These are phyloP conservation scores for Pseudevernia furfuracea DNA, from an alignment of 495 filamentous ascomycete species.

Conservation along the genomic window DNA sequence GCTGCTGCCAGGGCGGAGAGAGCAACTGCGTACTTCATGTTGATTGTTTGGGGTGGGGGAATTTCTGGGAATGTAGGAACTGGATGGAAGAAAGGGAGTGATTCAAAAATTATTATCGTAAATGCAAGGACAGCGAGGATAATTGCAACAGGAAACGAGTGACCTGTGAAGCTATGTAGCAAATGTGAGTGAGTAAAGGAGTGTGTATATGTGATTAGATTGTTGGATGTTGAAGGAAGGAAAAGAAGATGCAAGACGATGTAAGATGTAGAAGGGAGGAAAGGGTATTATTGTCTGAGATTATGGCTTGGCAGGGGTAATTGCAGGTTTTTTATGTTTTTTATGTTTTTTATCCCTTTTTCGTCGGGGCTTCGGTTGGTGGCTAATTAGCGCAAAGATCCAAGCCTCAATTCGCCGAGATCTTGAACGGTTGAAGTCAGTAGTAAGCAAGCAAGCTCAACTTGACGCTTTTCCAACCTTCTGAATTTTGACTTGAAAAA, in stretches of 20 bases:
- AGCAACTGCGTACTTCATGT: conserved; percentile 14
- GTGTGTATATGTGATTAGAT: conserved; percentile 2
- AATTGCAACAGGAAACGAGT: neutral
- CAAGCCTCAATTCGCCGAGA: neutral
- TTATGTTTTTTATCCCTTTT: too few species aligned
- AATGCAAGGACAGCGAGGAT: neutral
- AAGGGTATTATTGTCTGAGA: neutral
- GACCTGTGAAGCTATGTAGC: neutral
- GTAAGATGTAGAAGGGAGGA: neutral
- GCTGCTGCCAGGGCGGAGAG: conserved; percentile 16
- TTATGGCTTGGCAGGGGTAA: conserved; percentile 1
- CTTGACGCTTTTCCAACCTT: neutral
- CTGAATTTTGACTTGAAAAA: neutral
- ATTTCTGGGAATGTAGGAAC: neutral
- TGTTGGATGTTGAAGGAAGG: neutral
- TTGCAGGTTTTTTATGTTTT: neutral
- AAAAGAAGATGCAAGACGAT: neutral
- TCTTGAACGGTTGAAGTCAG: too few species aligned
- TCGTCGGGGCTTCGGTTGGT: neutral
- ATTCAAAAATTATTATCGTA: neutral
- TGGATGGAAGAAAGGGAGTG: neutral
- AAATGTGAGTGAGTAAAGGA: neutral
- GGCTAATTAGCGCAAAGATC: neutral
- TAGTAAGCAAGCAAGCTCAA: too few species aligned
- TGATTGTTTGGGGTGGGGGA: conserved; percentile 6